Conservation (phyloP, 176 grass and related monocot species). For the Rhynchospora pubera region DNA sequence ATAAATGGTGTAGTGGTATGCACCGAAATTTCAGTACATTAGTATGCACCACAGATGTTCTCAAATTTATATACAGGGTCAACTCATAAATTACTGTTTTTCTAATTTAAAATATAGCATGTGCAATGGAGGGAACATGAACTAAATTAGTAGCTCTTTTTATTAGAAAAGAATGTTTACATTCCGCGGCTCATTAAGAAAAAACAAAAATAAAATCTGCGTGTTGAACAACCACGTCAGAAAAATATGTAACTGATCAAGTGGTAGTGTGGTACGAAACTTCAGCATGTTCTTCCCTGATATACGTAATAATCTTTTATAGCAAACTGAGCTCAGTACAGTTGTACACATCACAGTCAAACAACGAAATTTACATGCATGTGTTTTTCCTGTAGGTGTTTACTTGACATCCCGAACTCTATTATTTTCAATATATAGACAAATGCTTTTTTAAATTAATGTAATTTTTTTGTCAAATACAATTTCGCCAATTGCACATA, state of each 20-base stretch:
- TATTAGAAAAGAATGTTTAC: not conserved
- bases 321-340: not conserved
- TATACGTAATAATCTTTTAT: not conserved
- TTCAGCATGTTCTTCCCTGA: not conserved
- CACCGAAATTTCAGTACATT: no score
- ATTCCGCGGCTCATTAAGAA: not conserved
- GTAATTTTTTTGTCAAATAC: not conserved
- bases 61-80: no score
- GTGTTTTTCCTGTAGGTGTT: not conserved
- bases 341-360: not conserved
- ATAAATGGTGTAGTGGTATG: no score
- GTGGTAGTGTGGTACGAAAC: not conserved
- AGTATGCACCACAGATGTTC: no score
- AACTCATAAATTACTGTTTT: not conserved
- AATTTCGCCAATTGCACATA: not conserved
- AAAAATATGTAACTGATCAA: not conserved
- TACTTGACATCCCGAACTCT: not conserved
- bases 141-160: not conserved
- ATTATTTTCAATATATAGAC: not conserved
- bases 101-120: not conserved
- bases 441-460: not conserved
- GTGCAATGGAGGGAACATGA: not conserved
- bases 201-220: not conserved
- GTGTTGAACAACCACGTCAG: not conserved
- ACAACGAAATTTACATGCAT: not conserved